Percentiles rank a stretch among this genome's conserved stretches.
Evolutionary conservation across 2,329 filamentous ascomycete species (phyloP).

Genomic region (Colletotrichum simmondsii): DNA sequence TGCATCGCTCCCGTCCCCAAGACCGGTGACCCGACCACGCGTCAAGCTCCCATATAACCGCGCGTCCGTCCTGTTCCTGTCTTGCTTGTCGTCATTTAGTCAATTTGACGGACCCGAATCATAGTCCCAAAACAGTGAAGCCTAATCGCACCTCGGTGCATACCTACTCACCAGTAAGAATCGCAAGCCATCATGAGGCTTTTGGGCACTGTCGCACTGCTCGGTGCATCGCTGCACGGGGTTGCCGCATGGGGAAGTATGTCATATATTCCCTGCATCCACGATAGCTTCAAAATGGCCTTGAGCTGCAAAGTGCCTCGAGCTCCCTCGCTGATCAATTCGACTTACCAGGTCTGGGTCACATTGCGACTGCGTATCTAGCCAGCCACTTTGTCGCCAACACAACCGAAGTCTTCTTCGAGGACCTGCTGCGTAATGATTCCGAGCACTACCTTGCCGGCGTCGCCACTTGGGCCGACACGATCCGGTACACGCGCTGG

Average conservation of each 20-base stretch:
- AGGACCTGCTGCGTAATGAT: conserved; percentile 65
- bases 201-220: conserved; percentile 40
- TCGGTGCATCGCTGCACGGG: conserved; percentile 45
- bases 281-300: neutral
- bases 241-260: conserved; percentile 55
- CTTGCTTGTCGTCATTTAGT: neutral
- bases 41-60: conserved; percentile 24
- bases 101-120: neutral
- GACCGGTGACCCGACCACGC: conserved; percentile 26
- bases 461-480: conserved; percentile 76
- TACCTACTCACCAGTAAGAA: neutral
- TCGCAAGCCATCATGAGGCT: conserved; percentile 42
- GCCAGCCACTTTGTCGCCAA: conserved; percentile 69
- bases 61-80: neutral
- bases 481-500: conserved; percentile 71
- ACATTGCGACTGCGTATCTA: conserved; percentile 73
- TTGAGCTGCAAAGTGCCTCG: neutral
- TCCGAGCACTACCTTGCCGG: conserved; percentile 69
- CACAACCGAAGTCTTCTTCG: conserved; percentile 66
- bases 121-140: neutral
- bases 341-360: conserved; percentile 63
- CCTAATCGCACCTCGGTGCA: neutral
- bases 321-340: conserved; percentile 20
- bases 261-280: conserved; percentile 30
- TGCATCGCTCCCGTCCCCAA: neutral